phyloP scores from a whole-genome alignment of 805 yeast species.

The Schwanniomyces pseudopolymorphus region DNA sequence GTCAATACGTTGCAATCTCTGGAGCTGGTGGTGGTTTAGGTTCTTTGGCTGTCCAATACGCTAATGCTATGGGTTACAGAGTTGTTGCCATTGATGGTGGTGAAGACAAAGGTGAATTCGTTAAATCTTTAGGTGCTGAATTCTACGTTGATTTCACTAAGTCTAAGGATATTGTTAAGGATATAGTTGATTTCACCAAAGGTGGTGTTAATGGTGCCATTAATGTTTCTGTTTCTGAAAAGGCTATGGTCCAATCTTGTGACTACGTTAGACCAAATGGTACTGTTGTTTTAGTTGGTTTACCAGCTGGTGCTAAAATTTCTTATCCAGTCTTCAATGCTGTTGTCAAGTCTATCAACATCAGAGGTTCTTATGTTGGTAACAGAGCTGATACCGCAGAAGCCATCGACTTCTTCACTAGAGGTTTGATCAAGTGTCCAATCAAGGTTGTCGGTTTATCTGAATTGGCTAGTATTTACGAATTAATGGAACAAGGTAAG shows the following conservation, averaged over 20 bases:
- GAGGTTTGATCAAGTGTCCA: conserved; percentile 73
- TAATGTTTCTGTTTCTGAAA: conserved; percentile 72
- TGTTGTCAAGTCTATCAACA: conserved; percentile 69
- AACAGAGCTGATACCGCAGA: conserved; percentile 85
- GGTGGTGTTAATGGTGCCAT: conserved; percentile 80
- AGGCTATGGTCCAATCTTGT: conserved; percentile 61
- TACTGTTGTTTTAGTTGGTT: conserved; percentile 52
- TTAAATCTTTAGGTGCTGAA: conserved; percentile 65
- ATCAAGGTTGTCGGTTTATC: conserved; percentile 76
- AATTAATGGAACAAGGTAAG: conserved; percentile 79
- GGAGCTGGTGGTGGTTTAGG: conserved; percentile 86
- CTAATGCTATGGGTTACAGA: conserved; percentile 73
- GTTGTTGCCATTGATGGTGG: conserved; percentile 74
- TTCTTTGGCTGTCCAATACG: conserved; percentile 71
- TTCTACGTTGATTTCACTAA: conserved; percentile 58
- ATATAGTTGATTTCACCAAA: conserved; percentile 54
- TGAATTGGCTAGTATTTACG: conserved; percentile 65
- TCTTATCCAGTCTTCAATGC: conserved; percentile 68
- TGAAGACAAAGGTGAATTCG: conserved; percentile 55
- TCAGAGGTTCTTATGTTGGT: conserved; percentile 85
- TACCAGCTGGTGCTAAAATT: conserved; percentile 78
- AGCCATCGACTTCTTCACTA: conserved; percentile 70
- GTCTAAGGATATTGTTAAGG: conserved; percentile 54
- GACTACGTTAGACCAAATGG: conserved; percentile 43
- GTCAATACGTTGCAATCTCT: conserved; percentile 74